Percentiles rank a stretch among this genome's conserved stretches.
phyloP scores from a whole-genome alignment of 2,329 filamentous ascomycete species.

The Aspergillus sp. region DNA sequence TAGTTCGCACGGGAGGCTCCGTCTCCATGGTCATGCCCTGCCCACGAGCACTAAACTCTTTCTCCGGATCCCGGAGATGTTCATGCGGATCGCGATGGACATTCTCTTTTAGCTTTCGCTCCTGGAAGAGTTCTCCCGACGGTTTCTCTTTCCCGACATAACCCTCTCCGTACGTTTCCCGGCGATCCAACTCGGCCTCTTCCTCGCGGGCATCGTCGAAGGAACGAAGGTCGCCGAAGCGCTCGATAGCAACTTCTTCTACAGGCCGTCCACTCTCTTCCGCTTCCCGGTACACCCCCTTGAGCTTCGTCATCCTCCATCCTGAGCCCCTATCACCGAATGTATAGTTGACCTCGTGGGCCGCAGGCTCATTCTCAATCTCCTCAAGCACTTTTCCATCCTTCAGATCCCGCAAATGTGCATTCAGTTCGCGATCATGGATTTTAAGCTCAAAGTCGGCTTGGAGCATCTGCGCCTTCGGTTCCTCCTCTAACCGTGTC shows the following conservation, averaged over 20 bases:
- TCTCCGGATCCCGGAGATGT: conserved; percentile 37
- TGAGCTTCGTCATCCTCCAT: conserved; percentile 97
- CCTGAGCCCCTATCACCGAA: conserved; percentile 89
- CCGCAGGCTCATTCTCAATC: conserved; percentile 56
- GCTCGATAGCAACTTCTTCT: conserved; percentile 81
- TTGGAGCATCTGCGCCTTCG: conserved; percentile 47
- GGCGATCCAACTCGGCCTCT: conserved; percentile 83
- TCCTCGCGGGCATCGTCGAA: conserved; percentile 96
- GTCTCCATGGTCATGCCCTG: conserved; percentile 66
- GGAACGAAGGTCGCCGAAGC: conserved; percentile 77
- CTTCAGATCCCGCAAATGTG: conserved; percentile 66
- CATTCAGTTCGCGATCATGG: conserved; percentile 81
- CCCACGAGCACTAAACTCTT: conserved; percentile 42
- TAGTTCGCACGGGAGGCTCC: conserved; percentile 53
- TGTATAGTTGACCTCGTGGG: conserved; percentile 73
- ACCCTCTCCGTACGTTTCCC: conserved; percentile 79
- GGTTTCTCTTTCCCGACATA: conserved; percentile 87
- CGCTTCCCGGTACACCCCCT: conserved; percentile 78
- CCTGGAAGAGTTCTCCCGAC: conserved; percentile 80
- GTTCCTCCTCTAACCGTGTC: conserved; percentile 55
- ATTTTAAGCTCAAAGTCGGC: conserved; percentile 71
- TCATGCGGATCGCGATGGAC: conserved; percentile 45
- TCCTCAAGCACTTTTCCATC: conserved; percentile 61
- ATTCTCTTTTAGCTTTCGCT: conserved; percentile 68
- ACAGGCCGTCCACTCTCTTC: conserved; percentile 72